Conservation (phyloP, 2,329 filamentous ascomycete species). For the Zasmidium cellare region DNA sequence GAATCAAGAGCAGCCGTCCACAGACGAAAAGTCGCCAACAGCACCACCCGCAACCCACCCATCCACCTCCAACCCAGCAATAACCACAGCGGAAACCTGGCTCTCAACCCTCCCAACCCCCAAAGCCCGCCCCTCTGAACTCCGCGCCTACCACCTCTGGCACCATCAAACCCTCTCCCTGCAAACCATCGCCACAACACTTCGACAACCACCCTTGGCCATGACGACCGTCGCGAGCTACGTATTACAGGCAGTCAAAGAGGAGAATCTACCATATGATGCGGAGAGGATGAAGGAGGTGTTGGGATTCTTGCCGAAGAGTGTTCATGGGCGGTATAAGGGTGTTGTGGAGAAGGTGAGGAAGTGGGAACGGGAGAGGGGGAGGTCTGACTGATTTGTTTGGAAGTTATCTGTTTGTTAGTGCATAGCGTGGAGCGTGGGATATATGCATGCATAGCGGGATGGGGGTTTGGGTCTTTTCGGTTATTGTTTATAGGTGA, state of each 20-base stretch:
- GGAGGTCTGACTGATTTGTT: background rate
- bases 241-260: constrained; percentile 57
- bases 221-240: constrained; percentile 58
- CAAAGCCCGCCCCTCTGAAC: constrained; percentile 6
- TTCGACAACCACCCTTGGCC: constrained; percentile 63
- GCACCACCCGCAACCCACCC: background rate
- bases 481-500: too few species aligned
- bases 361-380: background rate
- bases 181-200: constrained; percentile 52
- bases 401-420: too few species aligned
- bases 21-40: constrained; percentile 4
- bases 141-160: constrained; percentile 66
- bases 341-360: background rate
- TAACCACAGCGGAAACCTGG: constrained; percentile 12
- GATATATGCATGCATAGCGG: too few species aligned
- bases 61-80: constrained; percentile 1
- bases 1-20: background rate
- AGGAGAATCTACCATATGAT: constrained; percentile 54
- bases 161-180: constrained; percentile 54
- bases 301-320: background rate
- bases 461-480: too few species aligned
- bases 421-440: background rate
- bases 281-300: constrained; percentile 23
- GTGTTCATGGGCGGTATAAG: background rate
- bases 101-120: constrained; percentile 10